Evolutionary conservation across 371 early-diverging fungal species (phyloP), one percentile per base, ranked within the genome.

Genomic region (Mucor sp.): DNA sequence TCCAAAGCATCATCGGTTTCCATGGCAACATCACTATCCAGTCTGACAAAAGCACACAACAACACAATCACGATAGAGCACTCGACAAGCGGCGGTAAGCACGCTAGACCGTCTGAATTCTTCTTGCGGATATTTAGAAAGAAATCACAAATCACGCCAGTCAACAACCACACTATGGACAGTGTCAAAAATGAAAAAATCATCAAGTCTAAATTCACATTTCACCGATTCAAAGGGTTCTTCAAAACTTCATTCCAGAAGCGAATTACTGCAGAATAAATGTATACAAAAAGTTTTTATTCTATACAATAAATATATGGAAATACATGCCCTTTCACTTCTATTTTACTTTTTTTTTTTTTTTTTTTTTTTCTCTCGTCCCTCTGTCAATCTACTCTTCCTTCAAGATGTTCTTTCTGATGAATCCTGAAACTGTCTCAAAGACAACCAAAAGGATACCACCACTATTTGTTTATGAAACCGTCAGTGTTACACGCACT

Each of bases 361-460:
- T n/a, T n/a, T n/a, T n/a, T n/a, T n/a, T n/a, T n/a, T n/a, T n/a
- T n/a, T n/a, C n/a, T n/a, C n/a, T n/a, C n/a, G 19, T 43, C n/a
- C 57, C 11, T 44, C 58, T 43, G 7, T 21, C 5, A 4, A 5
- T 48, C 48, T 65, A 65, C 21, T 66, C 63, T 55, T 85, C 83
- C 66, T 79, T 70, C 63, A 88, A 72, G 61, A 88, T 73, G 72
- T 91, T 81, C 76, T 87, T 92, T 77, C 95, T 89, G 82, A 98
- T 95, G 77, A 93, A 92, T 19, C 79, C 79, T 12, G 93, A 91
- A 33, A 98, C 94, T 27, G 91, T 84, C 65, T 97, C 97, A 79
- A 93, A 98, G 23, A 97, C 97, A 30, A 97, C 98, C 47, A 98
- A 85, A 68, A 98, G 84, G 67, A 94, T 91, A 83, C 91, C 89